Evolutionary conservation across 1,139 yeast genomes (phyloP).

Genomic region (Eremothecium gossypii): DNA sequence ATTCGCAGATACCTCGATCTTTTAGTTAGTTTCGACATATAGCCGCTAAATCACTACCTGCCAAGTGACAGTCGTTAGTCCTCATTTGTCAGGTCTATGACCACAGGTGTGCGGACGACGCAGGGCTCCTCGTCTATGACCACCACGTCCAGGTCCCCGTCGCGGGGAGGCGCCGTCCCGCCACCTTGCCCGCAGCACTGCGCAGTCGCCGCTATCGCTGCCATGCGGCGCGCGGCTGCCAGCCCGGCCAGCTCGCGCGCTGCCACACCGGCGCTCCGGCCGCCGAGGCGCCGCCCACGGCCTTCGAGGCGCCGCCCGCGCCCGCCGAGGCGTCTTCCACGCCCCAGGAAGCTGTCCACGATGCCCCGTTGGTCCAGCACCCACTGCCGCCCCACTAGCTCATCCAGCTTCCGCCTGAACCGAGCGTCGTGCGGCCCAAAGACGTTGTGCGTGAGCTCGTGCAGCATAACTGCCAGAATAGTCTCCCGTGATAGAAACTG

Average conservation of each 20-base stretch:
- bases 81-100: no score
- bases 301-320: neutral
- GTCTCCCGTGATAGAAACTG: slow-evolving; percentile 59
- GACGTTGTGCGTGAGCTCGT: slow-evolving; percentile 76
- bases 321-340: slow-evolving; percentile 47
- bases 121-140: slow-evolving; percentile 17
- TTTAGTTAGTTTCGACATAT: no score
- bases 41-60: no score
- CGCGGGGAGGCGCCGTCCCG: slow-evolving; percentile 28
- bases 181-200: slow-evolving; percentile 41
- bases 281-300: slow-evolving; percentile 1
- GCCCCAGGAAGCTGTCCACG: slow-evolving; percentile 35
- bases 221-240: slow-evolving; percentile 57
- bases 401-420: slow-evolving; percentile 61
- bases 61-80: no score
- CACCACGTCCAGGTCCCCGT: slow-evolving; percentile 33
- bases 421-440: slow-evolving; percentile 71
- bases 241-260: slow-evolving; percentile 44
- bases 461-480: slow-evolving; percentile 74
- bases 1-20: no score
- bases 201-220: slow-evolving; percentile 35
- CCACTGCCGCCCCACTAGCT: slow-evolving; percentile 50
- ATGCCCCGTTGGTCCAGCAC: slow-evolving; percentile 38
- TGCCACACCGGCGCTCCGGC: slow-evolving; percentile 12
- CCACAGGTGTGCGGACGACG: no score